Evolutionary conservation across 805 yeast genomes (phyloP).

Genomic region (Wickerhamomyces sydowiorum): DNA sequence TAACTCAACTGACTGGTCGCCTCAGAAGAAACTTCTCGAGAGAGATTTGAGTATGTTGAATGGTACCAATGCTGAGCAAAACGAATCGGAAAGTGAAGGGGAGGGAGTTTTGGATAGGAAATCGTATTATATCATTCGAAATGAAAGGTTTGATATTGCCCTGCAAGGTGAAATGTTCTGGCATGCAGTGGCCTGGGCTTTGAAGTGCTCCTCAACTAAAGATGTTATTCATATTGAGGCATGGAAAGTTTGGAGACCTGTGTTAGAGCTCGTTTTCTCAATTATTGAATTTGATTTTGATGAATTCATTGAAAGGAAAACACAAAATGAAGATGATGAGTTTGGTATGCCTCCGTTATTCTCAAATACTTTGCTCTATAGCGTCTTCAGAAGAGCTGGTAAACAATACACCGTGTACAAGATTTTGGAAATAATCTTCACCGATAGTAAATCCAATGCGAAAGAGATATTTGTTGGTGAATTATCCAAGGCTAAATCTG

Average conservation of each 20-base stretch:
- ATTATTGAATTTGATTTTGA: constrained; percentile 10
- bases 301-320: not conserved
- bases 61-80: not conserved
- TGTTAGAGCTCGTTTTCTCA: constrained; percentile 13
- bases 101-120: constrained; percentile 10
- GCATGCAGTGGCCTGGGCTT: constrained; percentile 25
- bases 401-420: constrained; percentile 6
- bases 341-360: not conserved
- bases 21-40: constrained; percentile 16
- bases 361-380: constrained; percentile 2
- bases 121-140: constrained; percentile 17
- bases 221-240: constrained; percentile 6
- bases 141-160: constrained; percentile 21
- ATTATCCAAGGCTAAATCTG: constrained; percentile 11
- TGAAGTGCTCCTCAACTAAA: constrained; percentile 20
- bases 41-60: constrained; percentile 2
- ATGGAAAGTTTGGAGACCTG: constrained; percentile 19
- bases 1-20: constrained; percentile 11
- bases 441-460: not conserved
- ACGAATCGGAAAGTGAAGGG: constrained; percentile 5
- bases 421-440: constrained; percentile 11
- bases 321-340: not conserved
- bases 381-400: constrained; percentile 10
- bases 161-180: constrained; percentile 18
- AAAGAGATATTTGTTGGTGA: constrained; percentile 14